Evolutionary conservation across 139 green algal species (phyloP), one percentile per base, ranked within the genome.

Genomic region (Raphidocelis subcapitata): DNA sequence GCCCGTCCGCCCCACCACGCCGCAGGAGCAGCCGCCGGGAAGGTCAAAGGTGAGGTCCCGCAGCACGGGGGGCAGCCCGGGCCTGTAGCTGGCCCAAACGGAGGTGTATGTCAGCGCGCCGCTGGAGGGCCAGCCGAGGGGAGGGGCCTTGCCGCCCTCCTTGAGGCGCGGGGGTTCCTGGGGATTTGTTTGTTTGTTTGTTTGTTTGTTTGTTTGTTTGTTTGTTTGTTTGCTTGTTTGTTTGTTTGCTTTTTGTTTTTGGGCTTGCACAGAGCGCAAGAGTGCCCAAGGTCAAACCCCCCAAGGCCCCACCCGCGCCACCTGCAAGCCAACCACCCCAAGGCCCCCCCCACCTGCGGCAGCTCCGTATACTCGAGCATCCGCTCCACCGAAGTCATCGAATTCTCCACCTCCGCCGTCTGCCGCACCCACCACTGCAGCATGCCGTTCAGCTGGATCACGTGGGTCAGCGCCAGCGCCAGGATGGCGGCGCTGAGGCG

Each of bases 361-460:
- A 96, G 84, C 33, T 71, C 36, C 5, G 82, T 91, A 74, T 97
- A 97, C 33, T 90, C 81, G 35, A 96, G 75, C 77, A 95, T 82
- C 26, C 93, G 84, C 77, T 98, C 93, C 35, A 93, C 89, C 29
- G 44, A 74, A 18, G 89, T 97, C 90, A 97, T 96, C 73, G 83
- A 79, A 81, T 94, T 96, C 73, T 95, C 91, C 33, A 92, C 76
- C 67, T 93, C 88, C 3, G 80, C 77, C 0, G 75, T 78, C 80
- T 94, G 89, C 5, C 89, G 75, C 65, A 88, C 84, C 63, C 84
- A 86, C 87, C 85, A 92, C 75, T 93, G 88, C 77, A 94, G 81
- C 57, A 84, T 65, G 18, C 85, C 90, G 0, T 80, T 86, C 55
- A 97, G 84, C 77, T 91, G 79, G 67, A 97, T 76, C 46, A 86